Conservation (phyloP, 805 yeast species). For the Gaillardinia entomophila region DNA sequence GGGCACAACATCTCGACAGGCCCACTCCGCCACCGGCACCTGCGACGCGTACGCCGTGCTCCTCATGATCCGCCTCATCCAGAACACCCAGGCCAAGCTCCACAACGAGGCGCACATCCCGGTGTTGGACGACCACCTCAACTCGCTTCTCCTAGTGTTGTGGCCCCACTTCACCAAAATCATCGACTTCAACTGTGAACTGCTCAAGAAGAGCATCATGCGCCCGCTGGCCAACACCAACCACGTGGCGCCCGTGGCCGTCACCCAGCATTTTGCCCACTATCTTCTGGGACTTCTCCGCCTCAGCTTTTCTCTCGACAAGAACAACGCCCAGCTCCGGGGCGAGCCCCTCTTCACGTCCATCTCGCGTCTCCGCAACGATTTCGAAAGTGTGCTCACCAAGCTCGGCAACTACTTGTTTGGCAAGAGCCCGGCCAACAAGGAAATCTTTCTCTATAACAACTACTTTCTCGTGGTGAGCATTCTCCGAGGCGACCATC, state of each 20-base stretch:
- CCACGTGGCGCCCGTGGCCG: conserved; percentile 40
- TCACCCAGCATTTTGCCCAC: conserved; percentile 78
- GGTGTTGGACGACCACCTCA: conserved; percentile 63
- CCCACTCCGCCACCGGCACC: conserved; percentile 19
- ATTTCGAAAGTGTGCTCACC: conserved; percentile 73
- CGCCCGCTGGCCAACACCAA: conserved; percentile 18
- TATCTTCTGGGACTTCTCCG: conserved; percentile 66
- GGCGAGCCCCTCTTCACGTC: conserved; percentile 73
- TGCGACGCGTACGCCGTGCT: conserved; percentile 78
- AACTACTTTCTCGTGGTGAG: conserved; percentile 63
- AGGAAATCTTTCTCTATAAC: conserved; percentile 69
- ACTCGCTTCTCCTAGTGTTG: conserved; percentile 55
- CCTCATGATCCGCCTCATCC: conserved; percentile 66
- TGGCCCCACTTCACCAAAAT: conserved; percentile 86
- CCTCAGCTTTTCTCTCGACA: conserved; percentile 25
- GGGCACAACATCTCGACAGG: conserved; percentile 25
- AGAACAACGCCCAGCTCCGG: conserved; percentile 17
- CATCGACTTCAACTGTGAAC: conserved; percentile 72
- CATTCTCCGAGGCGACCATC: conserved; percentile 40
- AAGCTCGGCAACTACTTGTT: conserved; percentile 50
- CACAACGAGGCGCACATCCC: conserved; percentile 66
- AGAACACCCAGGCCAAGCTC: conserved; percentile 56
- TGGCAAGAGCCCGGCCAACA: conserved; percentile 35
- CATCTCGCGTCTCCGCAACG: conserved; percentile 64
- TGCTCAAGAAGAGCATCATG: conserved; percentile 48